Percentiles rank a stretch among this genome's conserved stretches.
phyloP scores from a whole-genome alignment of 306 rosid species.

The Castanea crenata region DNA sequence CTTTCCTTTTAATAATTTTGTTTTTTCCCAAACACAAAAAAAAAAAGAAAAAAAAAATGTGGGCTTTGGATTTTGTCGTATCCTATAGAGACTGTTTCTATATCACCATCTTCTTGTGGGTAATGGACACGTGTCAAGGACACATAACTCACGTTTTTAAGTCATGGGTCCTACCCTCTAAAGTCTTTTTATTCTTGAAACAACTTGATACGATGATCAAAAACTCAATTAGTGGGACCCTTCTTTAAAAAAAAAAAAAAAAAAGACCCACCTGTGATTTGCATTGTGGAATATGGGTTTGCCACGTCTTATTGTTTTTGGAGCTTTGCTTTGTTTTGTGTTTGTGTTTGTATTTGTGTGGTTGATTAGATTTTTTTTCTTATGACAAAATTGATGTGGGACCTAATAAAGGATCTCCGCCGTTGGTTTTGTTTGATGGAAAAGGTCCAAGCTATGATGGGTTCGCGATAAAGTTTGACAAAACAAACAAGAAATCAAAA shows the following conservation, averaged over 20 bases:
- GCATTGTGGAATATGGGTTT: not conserved
- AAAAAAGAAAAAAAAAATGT: not conserved
- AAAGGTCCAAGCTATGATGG: not conserved
- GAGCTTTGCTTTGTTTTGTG: not conserved
- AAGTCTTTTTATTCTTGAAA: conserved; percentile 32
- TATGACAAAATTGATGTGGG: conserved; percentile 18
- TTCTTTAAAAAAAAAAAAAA: too few relatives aligned
- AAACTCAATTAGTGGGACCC: conserved; percentile 20
- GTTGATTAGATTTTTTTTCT: conserved; percentile 28
- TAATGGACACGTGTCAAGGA: conserved; percentile 41
- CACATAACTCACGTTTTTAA: conserved; percentile 5
- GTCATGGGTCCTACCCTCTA: conserved; percentile 31
- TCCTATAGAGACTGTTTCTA: conserved; percentile 28
- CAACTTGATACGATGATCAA: conserved; percentile 49
- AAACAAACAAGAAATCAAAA: not conserved
- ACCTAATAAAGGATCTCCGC: conserved; percentile 19
- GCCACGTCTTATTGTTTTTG: conserved; percentile 31
- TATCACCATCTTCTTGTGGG: conserved; percentile 17
- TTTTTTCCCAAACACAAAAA: too few relatives aligned
- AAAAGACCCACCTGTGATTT: conserved; percentile 16
- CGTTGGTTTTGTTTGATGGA: conserved; percentile 26
- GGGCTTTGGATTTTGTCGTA: conserved; percentile 66
- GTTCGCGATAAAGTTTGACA: not conserved
- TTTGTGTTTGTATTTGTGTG: not conserved
- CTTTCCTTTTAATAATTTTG: not conserved